Conservation (phyloP, 2,329 filamentous ascomycete genomes). For the Taxawa tesnikishii region DNA sequence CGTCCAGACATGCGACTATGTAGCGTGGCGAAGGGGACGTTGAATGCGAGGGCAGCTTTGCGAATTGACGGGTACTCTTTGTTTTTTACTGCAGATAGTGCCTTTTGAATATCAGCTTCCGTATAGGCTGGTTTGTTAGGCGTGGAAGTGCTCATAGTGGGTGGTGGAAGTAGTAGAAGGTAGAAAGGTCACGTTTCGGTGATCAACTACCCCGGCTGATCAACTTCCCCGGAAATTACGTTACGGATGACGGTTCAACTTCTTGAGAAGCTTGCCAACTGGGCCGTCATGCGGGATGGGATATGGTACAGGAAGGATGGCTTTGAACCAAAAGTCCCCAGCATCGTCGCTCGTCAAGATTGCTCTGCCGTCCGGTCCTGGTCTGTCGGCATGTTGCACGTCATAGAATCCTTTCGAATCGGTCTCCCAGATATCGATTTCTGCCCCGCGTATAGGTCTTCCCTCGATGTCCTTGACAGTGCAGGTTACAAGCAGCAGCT, state of each 20-base stretch:
- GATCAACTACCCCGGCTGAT: too few species aligned
- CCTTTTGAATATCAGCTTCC: too few species aligned
- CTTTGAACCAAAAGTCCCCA: conserved; percentile 22
- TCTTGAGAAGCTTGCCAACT: neutral
- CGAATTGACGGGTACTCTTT: too few species aligned
- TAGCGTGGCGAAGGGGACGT: too few species aligned
- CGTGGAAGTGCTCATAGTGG: too few species aligned
- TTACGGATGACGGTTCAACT: conserved; percentile 1
- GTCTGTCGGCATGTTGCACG: conserved; percentile 1
- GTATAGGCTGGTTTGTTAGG: too few species aligned
- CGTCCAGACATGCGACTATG: too few species aligned
- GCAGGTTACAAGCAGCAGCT: conserved; percentile 1
- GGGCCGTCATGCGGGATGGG: conserved; percentile 4
- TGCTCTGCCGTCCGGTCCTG: conserved; percentile 1
- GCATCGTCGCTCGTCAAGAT: conserved; percentile 25
- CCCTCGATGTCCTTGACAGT: conserved; percentile 1
- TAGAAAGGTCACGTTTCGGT: too few species aligned
- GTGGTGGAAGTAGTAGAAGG: too few species aligned
- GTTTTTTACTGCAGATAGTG: too few species aligned
- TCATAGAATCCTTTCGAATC: conserved; percentile 4
- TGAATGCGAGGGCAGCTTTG: too few species aligned
- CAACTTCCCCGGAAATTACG: too few species aligned
- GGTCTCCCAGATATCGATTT: conserved; percentile 4
- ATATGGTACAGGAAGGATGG: conserved; percentile 9
- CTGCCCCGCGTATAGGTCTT: neutral